These are phyloP conservation scores for Candolleomyces aberdarensis DNA, from an alignment of 768 basidiomycete genomes.

Conservation along the genomic window DNA sequence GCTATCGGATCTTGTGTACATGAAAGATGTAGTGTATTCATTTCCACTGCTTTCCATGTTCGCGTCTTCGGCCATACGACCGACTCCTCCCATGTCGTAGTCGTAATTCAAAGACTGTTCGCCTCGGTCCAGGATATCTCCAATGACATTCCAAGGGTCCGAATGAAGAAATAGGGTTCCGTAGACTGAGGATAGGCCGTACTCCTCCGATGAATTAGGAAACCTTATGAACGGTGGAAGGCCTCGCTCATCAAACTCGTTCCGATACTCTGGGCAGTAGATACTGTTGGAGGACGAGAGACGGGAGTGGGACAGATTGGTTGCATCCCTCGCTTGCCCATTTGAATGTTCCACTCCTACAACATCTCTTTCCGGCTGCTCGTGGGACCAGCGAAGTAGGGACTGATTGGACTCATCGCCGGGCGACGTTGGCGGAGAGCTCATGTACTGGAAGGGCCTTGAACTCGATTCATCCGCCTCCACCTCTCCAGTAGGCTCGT, in stretches of 20 bases:
- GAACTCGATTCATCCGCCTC: slow-evolving; percentile 4
- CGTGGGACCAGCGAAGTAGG: no score
- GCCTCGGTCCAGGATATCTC: slow-evolving; percentile 35
- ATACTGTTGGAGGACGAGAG: neutral
- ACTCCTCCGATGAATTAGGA: neutral
- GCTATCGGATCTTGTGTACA: neutral
- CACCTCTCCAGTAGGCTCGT: neutral
- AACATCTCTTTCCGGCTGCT: no score
- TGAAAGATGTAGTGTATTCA: neutral
- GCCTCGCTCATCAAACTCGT: slow-evolving; percentile 1
- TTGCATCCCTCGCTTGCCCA: no score
- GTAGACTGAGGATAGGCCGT: slow-evolving; percentile 9
- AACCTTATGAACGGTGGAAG: slow-evolving; percentile 13
- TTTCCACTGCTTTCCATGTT: neutral
- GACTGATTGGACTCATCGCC: neutral
- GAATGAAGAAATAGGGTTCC: slow-evolving; percentile 37
- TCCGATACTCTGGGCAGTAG: neutral
- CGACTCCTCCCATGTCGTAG: neutral
- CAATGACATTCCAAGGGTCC: slow-evolving; percentile 45
- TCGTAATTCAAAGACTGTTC: neutral
- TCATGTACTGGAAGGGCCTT: neutral
- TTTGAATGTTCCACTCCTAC: no score
- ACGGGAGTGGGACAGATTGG: no score
- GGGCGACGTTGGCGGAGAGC: neutral
- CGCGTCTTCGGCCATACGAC: neutral